Conservation (phyloP, 371 early-diverging fungal species). For the Mucor piriformis region DNA sequence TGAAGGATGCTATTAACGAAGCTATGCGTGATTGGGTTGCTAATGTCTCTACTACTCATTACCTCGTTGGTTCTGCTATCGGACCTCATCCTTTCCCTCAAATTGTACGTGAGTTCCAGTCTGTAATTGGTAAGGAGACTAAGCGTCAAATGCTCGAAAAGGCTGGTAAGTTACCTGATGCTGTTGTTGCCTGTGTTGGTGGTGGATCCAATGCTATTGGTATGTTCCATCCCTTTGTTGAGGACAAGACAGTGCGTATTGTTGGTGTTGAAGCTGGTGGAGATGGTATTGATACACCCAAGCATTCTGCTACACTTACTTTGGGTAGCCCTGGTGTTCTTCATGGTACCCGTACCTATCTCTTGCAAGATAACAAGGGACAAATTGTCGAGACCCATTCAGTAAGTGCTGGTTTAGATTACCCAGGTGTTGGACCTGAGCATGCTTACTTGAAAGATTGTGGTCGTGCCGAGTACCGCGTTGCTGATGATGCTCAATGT, state of each 20-base stretch:
- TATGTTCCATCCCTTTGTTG: constrained; percentile 93
- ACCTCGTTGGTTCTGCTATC: constrained; percentile 95
- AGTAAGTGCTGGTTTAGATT: constrained; percentile 95
- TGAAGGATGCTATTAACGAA: constrained; percentile 98
- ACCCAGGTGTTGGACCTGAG: constrained; percentile 98
- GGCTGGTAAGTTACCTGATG: constrained; percentile 87
- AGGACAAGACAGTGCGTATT: constrained; percentile 80
- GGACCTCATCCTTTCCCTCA: constrained; percentile 95
- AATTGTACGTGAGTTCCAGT: constrained; percentile 96
- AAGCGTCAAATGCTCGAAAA: constrained; percentile 81
- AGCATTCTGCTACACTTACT: constrained; percentile 90
- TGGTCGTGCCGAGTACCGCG: constrained; percentile 84
- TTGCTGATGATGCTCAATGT: constrained; percentile 86
- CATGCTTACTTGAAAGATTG: constrained; percentile 90
- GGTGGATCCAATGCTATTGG: constrained; percentile 95
- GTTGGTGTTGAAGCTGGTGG: constrained; percentile 96
- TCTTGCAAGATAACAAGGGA: constrained; percentile 91
- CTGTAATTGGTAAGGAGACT: constrained; percentile 88
- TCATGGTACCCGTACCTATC: constrained; percentile 93
- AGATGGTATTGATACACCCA: constrained; percentile 80
- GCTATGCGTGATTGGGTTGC: constrained; percentile 99
- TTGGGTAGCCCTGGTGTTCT: constrained; percentile 92
- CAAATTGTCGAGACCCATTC: constrained; percentile 96
- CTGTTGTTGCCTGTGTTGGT: constrained; percentile 95
- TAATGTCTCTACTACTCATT: constrained; percentile 92